Percentiles rank a stretch among this genome's conserved stretches.
Evolutionary conservation across 805 yeast species (phyloP).

Genomic region (Lachancea meyersii): DNA sequence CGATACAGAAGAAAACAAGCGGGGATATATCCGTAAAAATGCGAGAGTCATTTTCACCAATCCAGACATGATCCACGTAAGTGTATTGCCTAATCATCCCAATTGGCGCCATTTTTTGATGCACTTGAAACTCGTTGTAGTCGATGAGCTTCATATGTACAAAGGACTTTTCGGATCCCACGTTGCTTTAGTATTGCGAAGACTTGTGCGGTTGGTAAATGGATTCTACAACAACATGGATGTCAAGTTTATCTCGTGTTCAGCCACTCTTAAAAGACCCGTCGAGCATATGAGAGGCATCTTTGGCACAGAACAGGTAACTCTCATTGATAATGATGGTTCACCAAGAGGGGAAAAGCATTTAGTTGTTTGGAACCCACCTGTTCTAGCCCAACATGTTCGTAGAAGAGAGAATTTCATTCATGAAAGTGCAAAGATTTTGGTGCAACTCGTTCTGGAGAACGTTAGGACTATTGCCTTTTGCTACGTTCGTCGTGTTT

Average conservation of each 20-base stretch:
- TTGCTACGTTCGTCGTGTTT: slow-evolving; percentile 77
- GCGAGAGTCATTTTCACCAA: slow-evolving; percentile 86
- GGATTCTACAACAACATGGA: slow-evolving; percentile 36
- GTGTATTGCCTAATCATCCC: slow-evolving; percentile 71
- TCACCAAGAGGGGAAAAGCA: slow-evolving; percentile 79
- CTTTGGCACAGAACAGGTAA: slow-evolving; percentile 59
- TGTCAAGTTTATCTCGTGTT: slow-evolving; percentile 75
- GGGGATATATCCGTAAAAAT: slow-evolving; percentile 49
- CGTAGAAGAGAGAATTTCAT: slow-evolving; percentile 66
- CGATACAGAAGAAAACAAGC: slow-evolving; percentile 61
- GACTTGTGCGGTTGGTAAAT: slow-evolving; percentile 55
- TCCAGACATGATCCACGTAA: slow-evolving; percentile 88
- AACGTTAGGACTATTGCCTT: slow-evolving; percentile 81
- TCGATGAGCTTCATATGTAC: slow-evolving; percentile 83
- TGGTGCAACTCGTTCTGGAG: slow-evolving; percentile 57
- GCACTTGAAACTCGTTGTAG: slow-evolving; percentile 64
- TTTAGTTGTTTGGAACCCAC: slow-evolving; percentile 81
- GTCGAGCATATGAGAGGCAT: slow-evolving; percentile 61
- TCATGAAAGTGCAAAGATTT: slow-evolving; percentile 65
- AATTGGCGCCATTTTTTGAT: slow-evolving; percentile 66
- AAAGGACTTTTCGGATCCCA: slow-evolving; percentile 90
- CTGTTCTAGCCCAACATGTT: slow-evolving; percentile 48
- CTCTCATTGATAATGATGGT: slow-evolving; percentile 71
- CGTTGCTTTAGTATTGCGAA: slow-evolving; percentile 76
- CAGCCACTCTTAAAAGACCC: slow-evolving; percentile 86